Evolutionary conservation across 192 early-diverging fungal genomes (phyloP).

Genomic region (Umbelopsis isabellina): DNA sequence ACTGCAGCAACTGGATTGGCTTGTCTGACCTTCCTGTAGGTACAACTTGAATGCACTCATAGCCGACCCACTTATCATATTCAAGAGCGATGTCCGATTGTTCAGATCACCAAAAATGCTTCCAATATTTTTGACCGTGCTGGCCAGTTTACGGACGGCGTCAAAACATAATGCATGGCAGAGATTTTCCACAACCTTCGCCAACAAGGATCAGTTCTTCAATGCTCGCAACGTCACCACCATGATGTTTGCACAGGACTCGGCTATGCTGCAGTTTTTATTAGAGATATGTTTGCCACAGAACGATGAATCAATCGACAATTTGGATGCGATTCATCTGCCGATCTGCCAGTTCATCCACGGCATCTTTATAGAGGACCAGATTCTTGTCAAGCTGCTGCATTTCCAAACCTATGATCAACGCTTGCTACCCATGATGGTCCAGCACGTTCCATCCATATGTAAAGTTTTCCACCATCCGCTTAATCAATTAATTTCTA

Average conservation of each 20-base stretch:
- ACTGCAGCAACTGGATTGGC: neutral
- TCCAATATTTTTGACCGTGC: slow-evolving; percentile 42
- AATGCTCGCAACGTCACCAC: slow-evolving; percentile 48
- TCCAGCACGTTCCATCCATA: slow-evolving; percentile 67
- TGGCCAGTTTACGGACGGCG: slow-evolving; percentile 26
- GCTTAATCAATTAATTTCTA: neutral
- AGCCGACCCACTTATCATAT: slow-evolving; percentile 60
- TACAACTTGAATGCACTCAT: slow-evolving; percentile 29
- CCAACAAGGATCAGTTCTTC: slow-evolving; percentile 28
- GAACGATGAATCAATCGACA: neutral
- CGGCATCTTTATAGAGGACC: slow-evolving; percentile 61
- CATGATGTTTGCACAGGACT: slow-evolving; percentile 59
- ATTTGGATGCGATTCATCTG: slow-evolving; percentile 26
- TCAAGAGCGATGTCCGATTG: slow-evolving; percentile 55
- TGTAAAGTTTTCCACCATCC: slow-evolving; percentile 34
- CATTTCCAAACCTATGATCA: slow-evolving; percentile 67
- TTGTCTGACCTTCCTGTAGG: neutral
- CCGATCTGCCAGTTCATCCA: slow-evolving; percentile 63
- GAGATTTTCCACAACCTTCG: slow-evolving; percentile 34
- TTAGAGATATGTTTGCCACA: slow-evolving; percentile 46
- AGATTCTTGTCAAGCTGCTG: slow-evolving; percentile 54
- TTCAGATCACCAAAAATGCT: slow-evolving; percentile 56
- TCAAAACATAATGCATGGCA: slow-evolving; percentile 39
- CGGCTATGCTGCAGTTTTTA: slow-evolving; percentile 55
- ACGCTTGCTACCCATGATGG: slow-evolving; percentile 53